Conservation (phyloP, 2,329 filamentous ascomycete species). For the Emmonsia crescens region DNA sequence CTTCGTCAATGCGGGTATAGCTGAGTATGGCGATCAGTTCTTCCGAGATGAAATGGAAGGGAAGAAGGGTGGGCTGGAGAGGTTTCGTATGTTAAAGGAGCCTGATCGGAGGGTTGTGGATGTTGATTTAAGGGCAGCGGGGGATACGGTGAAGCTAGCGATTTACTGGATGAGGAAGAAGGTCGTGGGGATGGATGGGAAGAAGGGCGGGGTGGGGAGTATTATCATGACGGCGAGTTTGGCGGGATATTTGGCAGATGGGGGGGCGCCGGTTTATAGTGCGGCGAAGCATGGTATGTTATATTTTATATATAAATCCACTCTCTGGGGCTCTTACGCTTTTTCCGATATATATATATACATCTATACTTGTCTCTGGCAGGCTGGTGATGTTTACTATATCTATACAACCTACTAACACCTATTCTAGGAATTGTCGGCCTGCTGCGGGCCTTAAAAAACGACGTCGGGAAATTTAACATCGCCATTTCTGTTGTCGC, state of each 20-base stretch:
- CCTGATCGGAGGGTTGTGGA: conserved; percentile 37
- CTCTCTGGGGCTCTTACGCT: not conserved
- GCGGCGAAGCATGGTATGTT: conserved; percentile 39
- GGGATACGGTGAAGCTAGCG: conserved; percentile 38
- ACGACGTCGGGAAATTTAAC: conserved; percentile 36
- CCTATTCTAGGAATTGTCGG: conserved; percentile 31
- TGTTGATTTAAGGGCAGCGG: conserved; percentile 38
- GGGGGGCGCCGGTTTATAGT: conserved; percentile 38
- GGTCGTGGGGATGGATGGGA: conserved; percentile 7
- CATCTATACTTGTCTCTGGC: not conserved
- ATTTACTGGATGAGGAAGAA: conserved; percentile 38
- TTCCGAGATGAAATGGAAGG: conserved; percentile 36
- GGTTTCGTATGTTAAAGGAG: conserved; percentile 27
- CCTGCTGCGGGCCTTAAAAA: conserved; percentile 41
- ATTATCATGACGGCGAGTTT: conserved; percentile 41
- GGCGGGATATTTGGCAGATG: conserved; percentile 40
- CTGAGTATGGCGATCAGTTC: conserved; percentile 40
- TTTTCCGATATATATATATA: not conserved
- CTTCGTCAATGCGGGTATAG: conserved; percentile 41
- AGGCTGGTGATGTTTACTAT: not conserved
- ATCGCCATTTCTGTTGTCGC: conserved; percentile 40
- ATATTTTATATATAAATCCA: not conserved
- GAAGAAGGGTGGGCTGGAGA: conserved; percentile 17
- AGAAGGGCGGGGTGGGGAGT: conserved; percentile 29
- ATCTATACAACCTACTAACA: not conserved